Conservation (phyloP, 371 early-diverging fungal genomes). For the Lichtheimia corymbifera region DNA sequence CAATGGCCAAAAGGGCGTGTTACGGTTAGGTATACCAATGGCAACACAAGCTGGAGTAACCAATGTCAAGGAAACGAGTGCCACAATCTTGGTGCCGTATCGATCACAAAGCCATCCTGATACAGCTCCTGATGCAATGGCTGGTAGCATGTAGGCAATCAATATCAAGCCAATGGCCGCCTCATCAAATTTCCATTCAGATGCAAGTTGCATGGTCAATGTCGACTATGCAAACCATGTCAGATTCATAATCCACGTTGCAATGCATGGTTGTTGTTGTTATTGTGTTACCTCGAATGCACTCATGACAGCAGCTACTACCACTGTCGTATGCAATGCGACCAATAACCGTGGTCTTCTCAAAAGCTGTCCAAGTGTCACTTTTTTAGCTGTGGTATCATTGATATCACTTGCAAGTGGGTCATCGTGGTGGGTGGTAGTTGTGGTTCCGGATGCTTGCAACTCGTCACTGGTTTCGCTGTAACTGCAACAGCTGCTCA, state of each 20-base stretch:
- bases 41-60: constrained; percentile 28
- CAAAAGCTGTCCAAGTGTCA: constrained; percentile 23
- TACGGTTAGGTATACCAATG: constrained; percentile 35
- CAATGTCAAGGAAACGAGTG: constrained; percentile 27
- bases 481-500: constrained; percentile 9
- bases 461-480: not conserved
- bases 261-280: not conserved
- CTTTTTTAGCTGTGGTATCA: constrained; percentile 3
- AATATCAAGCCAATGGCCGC: constrained; percentile 59
- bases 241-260: too few species aligned
- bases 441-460: not conserved
- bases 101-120: constrained; percentile 48
- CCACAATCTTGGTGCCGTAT: constrained; percentile 44
- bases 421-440: too few species aligned
- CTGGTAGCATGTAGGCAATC: constrained; percentile 55
- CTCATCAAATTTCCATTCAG: constrained; percentile 56
- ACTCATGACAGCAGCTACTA: constrained; percentile 44
- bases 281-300: constrained; percentile 38
- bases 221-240: constrained; percentile 44
- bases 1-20: constrained; percentile 35
- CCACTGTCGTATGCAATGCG: constrained; percentile 28
- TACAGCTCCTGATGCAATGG: constrained; percentile 42
- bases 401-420: too few species aligned
- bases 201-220: constrained; percentile 54
- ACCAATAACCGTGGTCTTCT: constrained; percentile 32